Percentiles rank a stretch among this genome's conserved stretches.
phyloP scores from a whole-genome alignment of 2,329 filamentous ascomycete species.

The Cladosporium cucumerinum region DNA sequence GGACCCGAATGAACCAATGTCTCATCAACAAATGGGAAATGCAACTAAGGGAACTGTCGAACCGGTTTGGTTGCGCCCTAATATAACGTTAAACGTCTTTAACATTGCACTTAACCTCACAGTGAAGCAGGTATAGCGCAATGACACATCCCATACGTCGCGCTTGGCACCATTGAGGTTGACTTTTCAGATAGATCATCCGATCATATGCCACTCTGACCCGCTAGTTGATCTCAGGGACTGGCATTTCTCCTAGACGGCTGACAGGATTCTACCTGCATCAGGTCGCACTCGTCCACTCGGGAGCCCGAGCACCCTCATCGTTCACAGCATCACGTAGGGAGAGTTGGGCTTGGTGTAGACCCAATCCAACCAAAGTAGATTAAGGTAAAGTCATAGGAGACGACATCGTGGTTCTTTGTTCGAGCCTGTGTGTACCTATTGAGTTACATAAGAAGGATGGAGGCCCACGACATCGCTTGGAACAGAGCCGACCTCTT shows the following conservation, averaged over 20 bases:
- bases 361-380: background rate
- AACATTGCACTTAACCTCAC: background rate
- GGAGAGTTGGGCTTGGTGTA: background rate
- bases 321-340: background rate
- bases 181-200: background rate
- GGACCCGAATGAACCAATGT: background rate
- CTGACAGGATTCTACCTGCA: background rate
- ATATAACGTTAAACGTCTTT: background rate
- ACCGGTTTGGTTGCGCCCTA: background rate
- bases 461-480: background rate
- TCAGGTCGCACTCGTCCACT: background rate
- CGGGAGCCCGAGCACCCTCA: background rate
- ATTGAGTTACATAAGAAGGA: background rate
- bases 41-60: background rate
- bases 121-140: background rate
- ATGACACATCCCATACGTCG: background rate
- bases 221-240: background rate
- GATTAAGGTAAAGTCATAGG: background rate
- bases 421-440: background rate
- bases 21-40: background rate
- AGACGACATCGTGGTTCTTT: background rate
- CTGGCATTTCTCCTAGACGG: background rate
- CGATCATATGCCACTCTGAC: no score
- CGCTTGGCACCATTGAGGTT: background rate
- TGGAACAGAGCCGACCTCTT: background rate